Evolutionary conservation across 352 stramenopile species (phyloP).

Genomic region (Phytophthora europaea): DNA sequence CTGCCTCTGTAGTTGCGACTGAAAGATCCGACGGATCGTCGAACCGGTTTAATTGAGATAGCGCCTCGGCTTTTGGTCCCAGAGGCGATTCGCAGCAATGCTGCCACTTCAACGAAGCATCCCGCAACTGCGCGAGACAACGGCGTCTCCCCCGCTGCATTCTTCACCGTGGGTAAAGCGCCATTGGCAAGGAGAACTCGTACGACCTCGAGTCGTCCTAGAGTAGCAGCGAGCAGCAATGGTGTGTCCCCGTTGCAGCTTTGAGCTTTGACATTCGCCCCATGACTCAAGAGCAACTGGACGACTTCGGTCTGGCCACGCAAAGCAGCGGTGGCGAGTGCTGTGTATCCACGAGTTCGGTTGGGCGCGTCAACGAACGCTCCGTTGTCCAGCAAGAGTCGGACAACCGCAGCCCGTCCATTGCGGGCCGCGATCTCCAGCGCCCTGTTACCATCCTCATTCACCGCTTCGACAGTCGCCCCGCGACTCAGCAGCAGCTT

Average conservation of each 20-base stretch:
- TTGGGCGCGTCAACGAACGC: slow-evolving; percentile 38
- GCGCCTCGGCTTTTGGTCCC: slow-evolving; percentile 23
- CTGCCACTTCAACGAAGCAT: slow-evolving; percentile 34
- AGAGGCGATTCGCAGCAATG: slow-evolving; percentile 29
- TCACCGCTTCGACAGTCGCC: slow-evolving; percentile 30
- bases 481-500: slow-evolving; percentile 34
- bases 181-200: slow-evolving; percentile 27
- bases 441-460: slow-evolving; percentile 33
- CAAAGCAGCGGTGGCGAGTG: slow-evolving; percentile 33
- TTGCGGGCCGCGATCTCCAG: slow-evolving; percentile 38
- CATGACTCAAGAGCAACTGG: slow-evolving; percentile 33
- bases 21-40: neutral
- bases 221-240: slow-evolving; percentile 35
- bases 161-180: slow-evolving; percentile 19
- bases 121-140: slow-evolving; percentile 34
- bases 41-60: slow-evolving; percentile 12
- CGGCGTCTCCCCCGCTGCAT: slow-evolving; percentile 33
- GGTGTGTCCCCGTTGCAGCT: slow-evolving; percentile 37
- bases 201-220: slow-evolving; percentile 33
- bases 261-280: slow-evolving; percentile 24
- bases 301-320: slow-evolving; percentile 27
- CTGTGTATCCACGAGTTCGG: slow-evolving; percentile 37
- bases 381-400: slow-evolving; percentile 30
- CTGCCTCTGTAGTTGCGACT: slow-evolving; percentile 4
- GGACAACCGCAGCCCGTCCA: slow-evolving; percentile 25